phyloP scores from a whole-genome alignment of 2,329 filamentous ascomycete genomes.

The Leptographium lundbergii region DNA sequence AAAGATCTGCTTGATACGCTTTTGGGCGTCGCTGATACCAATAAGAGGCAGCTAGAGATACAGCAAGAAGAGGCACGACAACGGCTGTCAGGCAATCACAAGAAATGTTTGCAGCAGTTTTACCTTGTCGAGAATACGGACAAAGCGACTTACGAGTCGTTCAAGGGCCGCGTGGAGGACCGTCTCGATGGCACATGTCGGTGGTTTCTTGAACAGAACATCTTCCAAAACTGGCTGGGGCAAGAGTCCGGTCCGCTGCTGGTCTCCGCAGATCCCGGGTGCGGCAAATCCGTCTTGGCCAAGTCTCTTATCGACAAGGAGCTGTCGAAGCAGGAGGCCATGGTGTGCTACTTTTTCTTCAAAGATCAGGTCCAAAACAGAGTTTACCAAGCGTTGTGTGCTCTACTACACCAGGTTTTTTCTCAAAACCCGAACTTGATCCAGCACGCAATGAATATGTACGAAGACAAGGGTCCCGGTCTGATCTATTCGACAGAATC shows the following conservation, averaged over 20 bases:
- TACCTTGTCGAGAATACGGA: neutral
- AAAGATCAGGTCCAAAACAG: constrained; percentile 25
- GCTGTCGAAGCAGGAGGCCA: constrained; percentile 10
- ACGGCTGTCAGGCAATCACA: neutral
- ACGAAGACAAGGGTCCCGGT: constrained; percentile 11
- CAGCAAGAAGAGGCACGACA: neutral
- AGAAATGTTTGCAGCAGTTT: neutral
- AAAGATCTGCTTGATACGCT: neutral
- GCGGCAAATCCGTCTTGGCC: constrained; percentile 25
- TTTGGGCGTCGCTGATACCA: neutral
- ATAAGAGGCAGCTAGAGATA: neutral
- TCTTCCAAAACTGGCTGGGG: constrained; percentile 18
- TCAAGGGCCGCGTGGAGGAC: constrained; percentile 17
- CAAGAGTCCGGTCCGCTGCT: constrained; percentile 18
- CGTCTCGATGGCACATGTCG: constrained; percentile 17
- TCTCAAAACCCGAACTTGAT: constrained; percentile 18
- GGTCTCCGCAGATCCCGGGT: constrained; percentile 26
- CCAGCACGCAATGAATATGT: constrained; percentile 18
- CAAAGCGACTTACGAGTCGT: constrained; percentile 17
- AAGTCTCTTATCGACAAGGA: constrained; percentile 19
- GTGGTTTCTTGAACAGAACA: constrained; percentile 20
- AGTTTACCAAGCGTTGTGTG: constrained; percentile 22
- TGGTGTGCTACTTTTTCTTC: constrained; percentile 31
- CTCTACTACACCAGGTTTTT: constrained; percentile 27
- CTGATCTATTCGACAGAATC: constrained; percentile 3